Percentiles rank a stretch among this genome's conserved stretches.
These are phyloP conservation scores for Sungouiozyma intestinalis DNA, from an alignment of 805 yeast species.

Conservation along the genomic window DNA sequence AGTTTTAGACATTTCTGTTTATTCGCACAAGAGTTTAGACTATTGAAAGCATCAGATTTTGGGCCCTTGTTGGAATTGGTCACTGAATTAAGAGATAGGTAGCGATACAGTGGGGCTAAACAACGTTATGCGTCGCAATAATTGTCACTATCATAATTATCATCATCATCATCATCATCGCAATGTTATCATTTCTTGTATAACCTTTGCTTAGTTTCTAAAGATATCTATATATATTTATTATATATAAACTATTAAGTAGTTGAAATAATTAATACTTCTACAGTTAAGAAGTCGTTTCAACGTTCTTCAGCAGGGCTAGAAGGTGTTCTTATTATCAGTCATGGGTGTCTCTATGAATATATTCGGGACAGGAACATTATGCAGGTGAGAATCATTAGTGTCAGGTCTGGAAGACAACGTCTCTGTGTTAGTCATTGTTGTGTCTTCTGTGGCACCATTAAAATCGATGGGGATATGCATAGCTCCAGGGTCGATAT, in stretches of 20 bases:
- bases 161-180: not conserved
- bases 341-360: constrained; percentile 1
- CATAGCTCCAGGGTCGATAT: constrained; percentile 1
- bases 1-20: constrained; percentile 88
- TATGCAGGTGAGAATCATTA: constrained; percentile 5
- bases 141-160: not conserved
- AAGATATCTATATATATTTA: no score
- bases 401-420: constrained; percentile 1
- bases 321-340: not conserved
- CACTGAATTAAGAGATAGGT: constrained; percentile 30
- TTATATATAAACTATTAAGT: not conserved
- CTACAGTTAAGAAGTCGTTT: not conserved
- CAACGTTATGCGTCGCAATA: not conserved
- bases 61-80: constrained; percentile 89
- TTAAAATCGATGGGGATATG: constrained; percentile 2
- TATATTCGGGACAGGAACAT: constrained; percentile 15
- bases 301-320: not conserved
- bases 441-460: constrained; percentile 4
- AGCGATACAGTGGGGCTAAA: no score
- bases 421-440: constrained; percentile 4
- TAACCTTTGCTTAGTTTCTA: not conserved
- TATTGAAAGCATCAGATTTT: constrained; percentile 69
- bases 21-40: constrained; percentile 73
- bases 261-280: not conserved
- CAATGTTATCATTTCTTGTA: not conserved